Conservation (phyloP, 2,329 filamentous ascomycete genomes). For the Cordyceps militaris region DNA sequence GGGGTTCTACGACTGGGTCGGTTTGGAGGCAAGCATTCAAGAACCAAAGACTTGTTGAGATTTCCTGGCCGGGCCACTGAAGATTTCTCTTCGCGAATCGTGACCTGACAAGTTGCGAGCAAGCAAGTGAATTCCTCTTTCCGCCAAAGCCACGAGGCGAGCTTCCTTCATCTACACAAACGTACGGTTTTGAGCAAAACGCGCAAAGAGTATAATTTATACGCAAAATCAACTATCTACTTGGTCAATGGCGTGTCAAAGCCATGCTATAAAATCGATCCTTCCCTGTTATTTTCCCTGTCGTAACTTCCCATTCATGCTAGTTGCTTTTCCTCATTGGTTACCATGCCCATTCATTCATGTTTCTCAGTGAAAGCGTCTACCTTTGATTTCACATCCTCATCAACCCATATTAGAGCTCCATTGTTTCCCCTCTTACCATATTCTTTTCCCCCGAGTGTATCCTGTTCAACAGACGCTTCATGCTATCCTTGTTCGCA, state of each 20-base stretch:
- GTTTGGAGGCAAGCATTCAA: too few species aligned
- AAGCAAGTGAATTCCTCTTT: too few species aligned
- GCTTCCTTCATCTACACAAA: too few species aligned
- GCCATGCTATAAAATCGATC: conserved; percentile 9
- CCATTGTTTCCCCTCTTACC: background rate
- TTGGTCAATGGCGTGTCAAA: background rate
- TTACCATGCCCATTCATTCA: conserved; percentile 5
- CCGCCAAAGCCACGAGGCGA: too few species aligned
- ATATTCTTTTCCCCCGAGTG: conserved; percentile 15
- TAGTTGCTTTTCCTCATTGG: background rate
- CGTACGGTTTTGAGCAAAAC: too few species aligned
- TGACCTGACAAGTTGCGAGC: too few species aligned
- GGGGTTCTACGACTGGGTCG: too few species aligned
- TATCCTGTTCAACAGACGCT: background rate
- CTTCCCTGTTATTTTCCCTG: background rate
- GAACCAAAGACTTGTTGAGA: too few species aligned
- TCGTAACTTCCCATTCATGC: conserved; percentile 6
- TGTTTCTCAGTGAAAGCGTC: background rate
- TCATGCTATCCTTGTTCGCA: background rate
- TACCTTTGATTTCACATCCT: background rate
- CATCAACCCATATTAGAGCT: conserved; percentile 9
- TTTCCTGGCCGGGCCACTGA: too few species aligned
- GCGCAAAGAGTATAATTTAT: background rate
- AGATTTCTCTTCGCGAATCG: too few species aligned
- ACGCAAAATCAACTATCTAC: conserved; percentile 11